A percentile compares a stretch with the other conserved stretches of the same genome.
phyloP scores from a whole-genome alignment of 108 stramenopile genomes.

The Asterionellopsis glacialis region DNA sequence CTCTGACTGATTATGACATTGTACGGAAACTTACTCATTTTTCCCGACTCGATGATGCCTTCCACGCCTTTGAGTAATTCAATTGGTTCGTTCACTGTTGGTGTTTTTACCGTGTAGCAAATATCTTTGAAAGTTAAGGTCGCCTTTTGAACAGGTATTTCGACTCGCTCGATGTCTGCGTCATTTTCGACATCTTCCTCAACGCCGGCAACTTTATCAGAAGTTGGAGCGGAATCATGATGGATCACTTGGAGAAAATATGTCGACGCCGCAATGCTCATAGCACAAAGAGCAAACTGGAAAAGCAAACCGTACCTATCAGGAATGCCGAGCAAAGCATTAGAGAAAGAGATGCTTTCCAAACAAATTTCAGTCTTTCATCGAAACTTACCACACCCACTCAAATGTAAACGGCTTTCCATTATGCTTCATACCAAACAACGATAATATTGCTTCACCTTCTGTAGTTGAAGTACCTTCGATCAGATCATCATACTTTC shows the following conservation, averaged over 20 bases:
- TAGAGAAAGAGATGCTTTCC: background rate
- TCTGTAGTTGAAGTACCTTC: slow-evolving; percentile 25
- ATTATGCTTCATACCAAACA: slow-evolving; percentile 30
- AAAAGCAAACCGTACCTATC: slow-evolving; percentile 15
- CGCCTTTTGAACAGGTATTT: slow-evolving; percentile 30
- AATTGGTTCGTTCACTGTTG: slow-evolving; percentile 46
- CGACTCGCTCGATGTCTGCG: slow-evolving; percentile 3
- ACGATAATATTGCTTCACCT: slow-evolving; percentile 43
- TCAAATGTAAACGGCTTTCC: slow-evolving; percentile 28
- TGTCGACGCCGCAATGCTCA: slow-evolving; percentile 4
- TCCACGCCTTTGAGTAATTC: slow-evolving; percentile 52
- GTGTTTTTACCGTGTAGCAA: slow-evolving; percentile 49
- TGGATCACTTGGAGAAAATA: slow-evolving; percentile 7
- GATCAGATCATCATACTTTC: slow-evolving; percentile 31
- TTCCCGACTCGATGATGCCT: slow-evolving; percentile 58
- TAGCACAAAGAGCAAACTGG: background rate
- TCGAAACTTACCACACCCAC: slow-evolving; percentile 8
- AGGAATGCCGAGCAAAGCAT: background rate
- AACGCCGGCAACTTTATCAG: slow-evolving; percentile 1
- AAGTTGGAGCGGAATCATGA: slow-evolving; percentile 9
- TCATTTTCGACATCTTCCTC: slow-evolving; percentile 9
- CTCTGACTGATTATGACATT: too few relatives aligned
- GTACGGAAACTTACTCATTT: slow-evolving; percentile 60
- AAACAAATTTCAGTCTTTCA: background rate
- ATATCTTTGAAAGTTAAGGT: slow-evolving; percentile 59